Evolutionary conservation across 169 alveolate genomes (phyloP), one percentile per base, ranked within the genome.

Genomic region (Eimeria brunetti): DNA sequence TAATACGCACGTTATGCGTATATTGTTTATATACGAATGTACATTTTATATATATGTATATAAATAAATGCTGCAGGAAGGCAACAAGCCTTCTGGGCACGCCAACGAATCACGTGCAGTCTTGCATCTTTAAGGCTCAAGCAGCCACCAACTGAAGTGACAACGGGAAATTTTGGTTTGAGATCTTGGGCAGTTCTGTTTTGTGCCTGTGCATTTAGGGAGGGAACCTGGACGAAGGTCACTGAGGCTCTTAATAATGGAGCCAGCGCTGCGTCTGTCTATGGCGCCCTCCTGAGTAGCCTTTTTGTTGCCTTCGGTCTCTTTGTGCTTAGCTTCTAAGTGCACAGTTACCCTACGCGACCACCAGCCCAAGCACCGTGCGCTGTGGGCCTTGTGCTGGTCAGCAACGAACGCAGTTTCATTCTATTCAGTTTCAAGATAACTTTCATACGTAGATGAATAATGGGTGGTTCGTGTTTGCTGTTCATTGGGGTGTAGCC

Each of bases 201-300:
- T 0, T 20, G 36, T 9, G 41, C 33, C 41, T n/a, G 7, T 83
- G 51, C 24, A 6, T 83, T 83, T 76, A 83, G 90, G 38, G 75
- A 83, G 38, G 73, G 11, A 20, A 56, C 90, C 75, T 83, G 90
- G 90, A 9, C 6, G 9, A 83, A 83, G 58, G 76, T 83, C 56
- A 16, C 75, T 36, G 46, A 2, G 75, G 16, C 76, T 11, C 8
- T 56, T 9, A 36, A 36, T 2, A 58, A 36, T 22, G 90, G 76
- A 49, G 90, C 41, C 33, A 12, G 38, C 62, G 75, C 22, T 56
- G 49, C 76, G 38, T 83, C 90, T 24, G 62, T 36, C 76, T 51
- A 53, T 24, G 51, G 73, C 16, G 33, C 90, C 76, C 75, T 83
- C 1, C 90, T 83, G 8, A 36, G 90, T 76, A 58, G 75, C 90